Conservation (phyloP, 163 green algal genomes). For the Scenedesmus sp. region DNA sequence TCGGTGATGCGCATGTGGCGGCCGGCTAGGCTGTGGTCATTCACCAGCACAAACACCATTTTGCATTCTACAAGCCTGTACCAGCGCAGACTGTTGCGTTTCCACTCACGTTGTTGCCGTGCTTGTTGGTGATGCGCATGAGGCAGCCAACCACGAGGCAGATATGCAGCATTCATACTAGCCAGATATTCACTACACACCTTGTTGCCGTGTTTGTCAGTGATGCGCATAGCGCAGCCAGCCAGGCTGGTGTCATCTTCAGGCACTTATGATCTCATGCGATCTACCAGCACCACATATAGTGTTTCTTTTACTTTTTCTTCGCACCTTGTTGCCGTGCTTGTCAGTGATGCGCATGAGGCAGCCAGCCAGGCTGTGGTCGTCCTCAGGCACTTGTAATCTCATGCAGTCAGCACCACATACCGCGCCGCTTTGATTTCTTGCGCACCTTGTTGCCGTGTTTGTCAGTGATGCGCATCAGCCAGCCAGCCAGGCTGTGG, state of each 20-base stretch:
- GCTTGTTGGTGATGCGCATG: no score
- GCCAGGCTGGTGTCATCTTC: conserved; percentile 25
- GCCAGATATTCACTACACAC: background rate
- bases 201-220: background rate
- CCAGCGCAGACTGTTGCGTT: no score
- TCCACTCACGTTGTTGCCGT: no score
- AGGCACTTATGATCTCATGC: background rate
- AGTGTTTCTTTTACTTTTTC: no score
- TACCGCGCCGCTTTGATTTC: no score
- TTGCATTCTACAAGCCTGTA: background rate
- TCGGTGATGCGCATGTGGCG: conserved; percentile 34
- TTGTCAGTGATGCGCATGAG: conserved; percentile 22
- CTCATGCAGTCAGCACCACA: no score
- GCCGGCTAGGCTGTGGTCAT: conserved; percentile 30
- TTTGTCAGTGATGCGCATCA: no score
- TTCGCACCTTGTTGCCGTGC: background rate
- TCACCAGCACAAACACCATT: background rate
- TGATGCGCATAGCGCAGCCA: conserved; percentile 12
- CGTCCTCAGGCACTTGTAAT: background rate
- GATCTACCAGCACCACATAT: no score
- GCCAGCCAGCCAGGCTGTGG: no score
- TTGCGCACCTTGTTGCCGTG: no score
- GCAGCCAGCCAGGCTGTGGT: conserved; percentile 29
- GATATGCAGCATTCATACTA: no score
- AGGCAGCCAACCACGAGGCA: no score